These are phyloP conservation scores for Wickerhamomyces tratensis DNA, from an alignment of 805 yeast genomes.

Conservation along the genomic window DNA sequence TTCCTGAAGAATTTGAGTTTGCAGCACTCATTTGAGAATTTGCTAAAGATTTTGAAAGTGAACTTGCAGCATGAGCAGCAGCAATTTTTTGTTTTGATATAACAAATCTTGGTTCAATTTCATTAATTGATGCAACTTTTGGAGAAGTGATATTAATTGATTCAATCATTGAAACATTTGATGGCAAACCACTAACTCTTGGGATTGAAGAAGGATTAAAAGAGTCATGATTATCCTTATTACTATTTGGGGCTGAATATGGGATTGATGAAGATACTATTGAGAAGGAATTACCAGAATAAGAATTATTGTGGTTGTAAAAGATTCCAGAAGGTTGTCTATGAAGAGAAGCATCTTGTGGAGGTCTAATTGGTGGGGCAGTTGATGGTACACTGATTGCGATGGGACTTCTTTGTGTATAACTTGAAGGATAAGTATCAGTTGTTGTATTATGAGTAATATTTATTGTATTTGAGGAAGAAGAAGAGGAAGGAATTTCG, in stretches of 20 bases:
- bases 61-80: slow-evolving; percentile 14
- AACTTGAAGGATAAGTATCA: neutral
- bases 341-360: slow-evolving; percentile 17
- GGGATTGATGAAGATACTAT: slow-evolving; percentile 51
- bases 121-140: slow-evolving; percentile 40
- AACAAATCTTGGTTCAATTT: slow-evolving; percentile 80
- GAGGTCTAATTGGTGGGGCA: slow-evolving; percentile 21
- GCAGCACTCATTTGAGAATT: slow-evolving; percentile 15
- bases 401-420: slow-evolving; percentile 16
- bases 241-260: slow-evolving; percentile 64
- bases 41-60: slow-evolving; percentile 10
- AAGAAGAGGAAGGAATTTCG: neutral
- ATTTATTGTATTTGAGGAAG: neutral
- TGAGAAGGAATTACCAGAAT: slow-evolving; percentile 15
- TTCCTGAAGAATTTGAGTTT: slow-evolving; percentile 36
- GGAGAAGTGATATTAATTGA: slow-evolving; percentile 69
- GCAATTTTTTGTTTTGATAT: slow-evolving; percentile 69
- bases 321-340: slow-evolving; percentile 12
- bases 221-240: slow-evolving; percentile 17
- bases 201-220: slow-evolving; percentile 20
- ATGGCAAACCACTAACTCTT: slow-evolving; percentile 27
- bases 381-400: slow-evolving; percentile 6
- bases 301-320: slow-evolving; percentile 3
- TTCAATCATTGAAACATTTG: slow-evolving; percentile 29
- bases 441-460: neutral